phyloP scores from a whole-genome alignment of 2,329 filamentous ascomycete genomes.

The Penicillium glabrum region DNA sequence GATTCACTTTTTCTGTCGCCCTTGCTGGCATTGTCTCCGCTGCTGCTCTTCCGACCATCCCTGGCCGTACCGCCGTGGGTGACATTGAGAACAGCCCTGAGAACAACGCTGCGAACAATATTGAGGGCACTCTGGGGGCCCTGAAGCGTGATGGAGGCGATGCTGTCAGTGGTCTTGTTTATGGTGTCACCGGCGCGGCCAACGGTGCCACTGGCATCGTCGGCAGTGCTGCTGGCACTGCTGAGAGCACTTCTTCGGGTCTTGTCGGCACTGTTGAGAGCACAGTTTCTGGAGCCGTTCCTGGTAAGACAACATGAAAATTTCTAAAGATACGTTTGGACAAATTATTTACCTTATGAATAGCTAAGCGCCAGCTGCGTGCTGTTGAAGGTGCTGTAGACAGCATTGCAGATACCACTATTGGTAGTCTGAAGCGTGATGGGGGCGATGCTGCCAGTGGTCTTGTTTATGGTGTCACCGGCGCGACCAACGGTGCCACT shows the following conservation, averaged over 20 bases:
- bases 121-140: not conserved
- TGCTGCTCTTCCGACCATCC: conserved; percentile 26
- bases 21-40: conserved; percentile 31
- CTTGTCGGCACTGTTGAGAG: conserved; percentile 15
- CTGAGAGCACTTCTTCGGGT: conserved; percentile 11
- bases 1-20: conserved; percentile 32
- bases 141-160: conserved; percentile 8
- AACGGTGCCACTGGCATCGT: conserved; percentile 14
- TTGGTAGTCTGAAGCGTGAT: conserved; percentile 9
- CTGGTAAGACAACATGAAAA: not conserved
- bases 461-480: conserved; percentile 5
- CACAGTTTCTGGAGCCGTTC: not conserved
- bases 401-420: not conserved
- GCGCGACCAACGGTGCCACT: conserved; percentile 14
- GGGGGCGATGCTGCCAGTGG: not conserved
- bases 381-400: not conserved
- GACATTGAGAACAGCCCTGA: conserved; percentile 1
- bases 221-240: conserved; percentile 16
- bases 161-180: not conserved
- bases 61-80: conserved; percentile 1
- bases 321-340: too few species aligned
- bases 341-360: not conserved
- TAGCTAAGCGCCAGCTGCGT: not conserved
- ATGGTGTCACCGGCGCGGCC: conserved; percentile 10
- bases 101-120: not conserved